These are phyloP conservation scores for Yamadazyma jaroonii DNA, from an alignment of 1,139 yeast species.

Conservation along the genomic window DNA sequence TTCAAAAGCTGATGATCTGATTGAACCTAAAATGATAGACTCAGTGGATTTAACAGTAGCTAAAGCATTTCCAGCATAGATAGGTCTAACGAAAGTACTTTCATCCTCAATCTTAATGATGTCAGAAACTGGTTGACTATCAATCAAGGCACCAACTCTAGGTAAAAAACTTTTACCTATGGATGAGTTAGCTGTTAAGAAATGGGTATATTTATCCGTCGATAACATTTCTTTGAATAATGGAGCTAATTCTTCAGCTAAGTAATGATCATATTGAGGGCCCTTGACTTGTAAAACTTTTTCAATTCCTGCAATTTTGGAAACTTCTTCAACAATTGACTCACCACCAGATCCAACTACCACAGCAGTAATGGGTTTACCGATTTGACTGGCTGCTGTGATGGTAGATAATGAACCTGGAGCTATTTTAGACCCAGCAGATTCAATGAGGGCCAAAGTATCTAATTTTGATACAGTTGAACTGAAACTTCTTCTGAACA, in stretches of 20 bases:
- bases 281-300: constrained; percentile 53
- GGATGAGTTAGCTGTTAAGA: constrained; percentile 78
- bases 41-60: constrained; percentile 78
- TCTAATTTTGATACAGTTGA: constrained; percentile 24
- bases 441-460: constrained; percentile 76
- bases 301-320: constrained; percentile 36
- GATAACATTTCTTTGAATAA: constrained; percentile 48
- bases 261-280: constrained; percentile 49
- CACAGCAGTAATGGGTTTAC: constrained; percentile 64
- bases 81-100: constrained; percentile 84
- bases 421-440: constrained; percentile 48
- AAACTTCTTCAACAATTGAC: constrained; percentile 34
- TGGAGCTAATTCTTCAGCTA: constrained; percentile 69
- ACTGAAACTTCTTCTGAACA: constrained; percentile 30
- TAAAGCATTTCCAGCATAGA: constrained; percentile 93
- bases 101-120: constrained; percentile 63
- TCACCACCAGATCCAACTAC: constrained; percentile 55
- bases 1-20: constrained; percentile 83
- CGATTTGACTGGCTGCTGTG: constrained; percentile 61
- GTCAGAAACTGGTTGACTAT: constrained; percentile 86
- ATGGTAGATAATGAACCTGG: constrained; percentile 68
- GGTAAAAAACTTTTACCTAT: constrained; percentile 88
- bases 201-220: constrained; percentile 51
- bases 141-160: constrained; percentile 79
- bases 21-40: constrained; percentile 61